phyloP scores from a whole-genome alignment of 2,329 filamentous ascomycete species.

The Cercospora sp. region DNA sequence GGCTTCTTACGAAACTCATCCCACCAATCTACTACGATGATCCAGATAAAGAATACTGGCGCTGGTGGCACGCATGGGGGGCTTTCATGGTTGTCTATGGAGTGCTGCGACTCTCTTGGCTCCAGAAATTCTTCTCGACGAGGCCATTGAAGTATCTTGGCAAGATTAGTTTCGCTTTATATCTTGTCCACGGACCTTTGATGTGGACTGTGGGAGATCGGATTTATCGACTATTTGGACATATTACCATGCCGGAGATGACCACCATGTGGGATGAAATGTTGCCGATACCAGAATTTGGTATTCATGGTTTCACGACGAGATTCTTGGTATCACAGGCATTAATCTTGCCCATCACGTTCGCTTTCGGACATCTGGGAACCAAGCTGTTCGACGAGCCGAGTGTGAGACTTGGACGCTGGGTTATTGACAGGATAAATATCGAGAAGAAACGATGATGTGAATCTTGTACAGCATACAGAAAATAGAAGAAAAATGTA shows the following conservation, averaged over 20 bases:
- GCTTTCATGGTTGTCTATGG: conserved; percentile 56
- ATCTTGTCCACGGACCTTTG: conserved; percentile 61
- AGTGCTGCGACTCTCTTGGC: conserved; percentile 48
- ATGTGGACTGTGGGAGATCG: conserved; percentile 57
- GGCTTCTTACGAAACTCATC: conserved; percentile 52
- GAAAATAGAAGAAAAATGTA: neutral
- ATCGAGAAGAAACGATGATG: conserved; percentile 20
- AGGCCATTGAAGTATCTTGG: conserved; percentile 59
- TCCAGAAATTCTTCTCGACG: conserved; percentile 56
- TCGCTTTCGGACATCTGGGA: conserved; percentile 60
- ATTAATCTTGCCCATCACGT: conserved; percentile 55
- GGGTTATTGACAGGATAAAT: conserved; percentile 48
- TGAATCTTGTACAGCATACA: neutral
- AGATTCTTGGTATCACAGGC: conserved; percentile 57
- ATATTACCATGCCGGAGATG: conserved; percentile 15
- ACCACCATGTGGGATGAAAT: conserved; percentile 22
- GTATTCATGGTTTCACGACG: conserved; percentile 55
- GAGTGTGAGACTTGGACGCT: conserved; percentile 58
- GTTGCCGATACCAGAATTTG: conserved; percentile 50
- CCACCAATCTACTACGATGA: conserved; percentile 28
- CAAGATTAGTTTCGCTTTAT: conserved; percentile 61
- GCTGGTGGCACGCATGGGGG: conserved; percentile 60
- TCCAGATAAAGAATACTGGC: conserved; percentile 39
- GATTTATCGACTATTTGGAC: conserved; percentile 53
- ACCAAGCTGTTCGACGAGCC: conserved; percentile 59